Conservation (phyloP, 129 eudicot species). For the Lonicera japonica region DNA sequence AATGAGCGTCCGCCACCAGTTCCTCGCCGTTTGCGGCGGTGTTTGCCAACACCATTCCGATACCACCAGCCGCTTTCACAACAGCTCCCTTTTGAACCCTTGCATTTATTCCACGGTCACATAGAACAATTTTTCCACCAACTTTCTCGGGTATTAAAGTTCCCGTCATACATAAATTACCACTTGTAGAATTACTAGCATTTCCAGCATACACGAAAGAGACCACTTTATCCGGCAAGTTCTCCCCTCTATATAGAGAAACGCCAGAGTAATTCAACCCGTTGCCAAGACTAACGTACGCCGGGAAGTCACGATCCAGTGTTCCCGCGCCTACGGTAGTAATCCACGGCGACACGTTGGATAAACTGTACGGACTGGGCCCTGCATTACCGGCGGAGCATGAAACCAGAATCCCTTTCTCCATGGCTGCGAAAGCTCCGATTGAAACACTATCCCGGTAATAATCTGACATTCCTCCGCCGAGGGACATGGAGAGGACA, state of each 20-base stretch:
- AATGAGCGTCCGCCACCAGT: slow-evolving; percentile 91
- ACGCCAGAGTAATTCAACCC: slow-evolving; percentile 77
- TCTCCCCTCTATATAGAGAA: slow-evolving; percentile 59
- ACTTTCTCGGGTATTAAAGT: slow-evolving; percentile 65
- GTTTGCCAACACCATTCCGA: slow-evolving; percentile 85
- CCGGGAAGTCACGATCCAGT: slow-evolving; percentile 90
- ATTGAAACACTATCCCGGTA: slow-evolving; percentile 83
- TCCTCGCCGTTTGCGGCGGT: slow-evolving; percentile 96
- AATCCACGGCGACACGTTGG: slow-evolving; percentile 95
- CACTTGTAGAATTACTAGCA: slow-evolving; percentile 62
- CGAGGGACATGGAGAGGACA: slow-evolving; percentile 69
- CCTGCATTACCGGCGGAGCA: slow-evolving; percentile 98
- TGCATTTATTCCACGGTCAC: slow-evolving; percentile 86
- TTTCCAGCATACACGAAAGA: slow-evolving; percentile 92
- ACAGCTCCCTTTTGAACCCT: slow-evolving; percentile 91
- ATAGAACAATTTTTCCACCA: slow-evolving; percentile 75
- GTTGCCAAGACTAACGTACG: slow-evolving; percentile 74
- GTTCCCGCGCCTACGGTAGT: slow-evolving; percentile 99
- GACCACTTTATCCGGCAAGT: slow-evolving; percentile 40
- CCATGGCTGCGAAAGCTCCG: slow-evolving; percentile 90
- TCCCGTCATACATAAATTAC: slow-evolving; percentile 86
- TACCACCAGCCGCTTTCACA: slow-evolving; percentile 85
- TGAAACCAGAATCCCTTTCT: slow-evolving; percentile 75
- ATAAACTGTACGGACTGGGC: slow-evolving; percentile 72
- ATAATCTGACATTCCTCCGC: slow-evolving; percentile 87